Evolutionary conservation across 179 eudicot species (phyloP).

Genomic region (Beta lomatogona): DNA sequence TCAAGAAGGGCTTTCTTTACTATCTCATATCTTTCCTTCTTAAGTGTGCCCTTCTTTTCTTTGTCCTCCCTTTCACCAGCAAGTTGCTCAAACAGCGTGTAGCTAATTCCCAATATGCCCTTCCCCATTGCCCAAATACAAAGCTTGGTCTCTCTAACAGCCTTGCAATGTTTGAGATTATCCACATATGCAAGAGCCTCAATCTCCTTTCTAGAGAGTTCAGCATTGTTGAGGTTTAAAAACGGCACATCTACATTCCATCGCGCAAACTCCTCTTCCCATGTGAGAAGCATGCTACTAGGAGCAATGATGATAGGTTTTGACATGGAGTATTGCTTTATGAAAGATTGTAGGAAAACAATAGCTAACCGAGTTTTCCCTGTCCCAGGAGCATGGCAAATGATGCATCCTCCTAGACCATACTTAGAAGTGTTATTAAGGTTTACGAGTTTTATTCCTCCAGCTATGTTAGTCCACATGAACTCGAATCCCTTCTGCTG

Average conservation of each 20-base stretch:
- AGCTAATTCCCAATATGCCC: constrained; percentile 46
- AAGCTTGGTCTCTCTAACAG: constrained; percentile 38
- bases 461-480: constrained; percentile 44
- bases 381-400: constrained; percentile 53
- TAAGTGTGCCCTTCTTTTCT: too few species aligned
- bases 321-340: constrained; percentile 33
- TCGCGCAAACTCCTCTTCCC: constrained; percentile 45
- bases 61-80: constrained; percentile 29
- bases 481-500: constrained; percentile 49
- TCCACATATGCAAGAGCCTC: constrained; percentile 6
- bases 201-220: constrained; percentile 42
- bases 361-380: constrained; percentile 49
- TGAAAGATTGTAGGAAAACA: constrained; percentile 39
- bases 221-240: constrained; percentile 48
- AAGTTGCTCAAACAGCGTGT: constrained; percentile 35
- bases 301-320: constrained; percentile 51
- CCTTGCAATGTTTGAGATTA: neutral
- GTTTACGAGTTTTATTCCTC: constrained; percentile 33
- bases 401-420: constrained; percentile 45
- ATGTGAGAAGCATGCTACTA: constrained; percentile 39
- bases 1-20: constrained; percentile 30
- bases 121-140: constrained; percentile 32
- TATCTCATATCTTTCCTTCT: constrained; percentile 5
- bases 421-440: constrained; percentile 19
- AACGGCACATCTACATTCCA: constrained; percentile 42